These are phyloP conservation scores for Oryza nivara DNA, from an alignment of 176 grass and related monocot species.

Conservation along the genomic window DNA sequence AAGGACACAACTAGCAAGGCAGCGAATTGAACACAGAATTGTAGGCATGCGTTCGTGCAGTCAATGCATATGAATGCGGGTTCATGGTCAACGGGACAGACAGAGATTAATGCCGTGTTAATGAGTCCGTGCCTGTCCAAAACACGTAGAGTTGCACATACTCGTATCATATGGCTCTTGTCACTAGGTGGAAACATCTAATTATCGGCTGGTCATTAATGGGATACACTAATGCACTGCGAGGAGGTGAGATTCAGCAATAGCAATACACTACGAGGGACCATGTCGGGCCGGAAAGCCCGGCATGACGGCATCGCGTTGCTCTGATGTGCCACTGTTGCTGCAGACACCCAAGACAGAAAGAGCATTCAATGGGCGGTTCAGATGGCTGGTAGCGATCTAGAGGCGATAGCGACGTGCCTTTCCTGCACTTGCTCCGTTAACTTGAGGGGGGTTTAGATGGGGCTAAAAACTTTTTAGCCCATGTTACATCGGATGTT, in stretches of 20 bases:
- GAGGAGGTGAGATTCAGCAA: background rate
- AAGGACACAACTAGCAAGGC: background rate
- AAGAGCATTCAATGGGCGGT: slow-evolving; percentile 22
- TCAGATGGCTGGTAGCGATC: slow-evolving; percentile 1
- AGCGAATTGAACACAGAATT: slow-evolving; percentile 32
- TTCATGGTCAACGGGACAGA: slow-evolving; percentile 36
- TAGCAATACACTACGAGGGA: background rate
- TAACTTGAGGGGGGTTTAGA: background rate
- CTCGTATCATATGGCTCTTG: slow-evolving; percentile 7
- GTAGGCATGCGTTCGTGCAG: background rate
- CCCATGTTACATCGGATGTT: too few species aligned
- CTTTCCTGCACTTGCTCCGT: slow-evolving; percentile 19
- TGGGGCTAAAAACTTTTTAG: too few species aligned
- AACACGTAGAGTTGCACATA: background rate
- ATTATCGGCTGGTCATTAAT: background rate
- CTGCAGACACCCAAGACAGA: slow-evolving; percentile 13
- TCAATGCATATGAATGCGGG: slow-evolving; percentile 30
- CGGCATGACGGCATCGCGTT: slow-evolving; percentile 2
- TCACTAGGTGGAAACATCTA: slow-evolving; percentile 14
- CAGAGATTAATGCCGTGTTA: slow-evolving; percentile 31
- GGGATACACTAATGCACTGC: background rate
- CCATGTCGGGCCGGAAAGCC: background rate
- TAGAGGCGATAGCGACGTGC: slow-evolving; percentile 22
- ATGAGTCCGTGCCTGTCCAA: background rate
- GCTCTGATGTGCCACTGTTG: slow-evolving; percentile 14